These are phyloP conservation scores for Aquilaria yunnanensis DNA, from an alignment of 345 rosid species.

Conservation along the genomic window DNA sequence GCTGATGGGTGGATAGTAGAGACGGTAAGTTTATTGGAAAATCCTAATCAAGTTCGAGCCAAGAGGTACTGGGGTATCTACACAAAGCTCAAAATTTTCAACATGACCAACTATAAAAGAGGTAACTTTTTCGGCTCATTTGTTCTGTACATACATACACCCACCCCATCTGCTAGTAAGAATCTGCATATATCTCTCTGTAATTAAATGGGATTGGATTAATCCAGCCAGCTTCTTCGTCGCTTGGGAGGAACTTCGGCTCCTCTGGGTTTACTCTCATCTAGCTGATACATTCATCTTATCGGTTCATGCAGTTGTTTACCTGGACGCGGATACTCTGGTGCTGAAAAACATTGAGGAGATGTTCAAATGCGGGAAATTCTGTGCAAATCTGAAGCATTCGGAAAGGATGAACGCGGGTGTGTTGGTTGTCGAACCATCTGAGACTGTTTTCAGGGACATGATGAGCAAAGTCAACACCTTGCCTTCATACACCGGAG, in stretches of 20 bases:
- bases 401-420: slow-evolving; percentile 89
- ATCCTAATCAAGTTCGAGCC: slow-evolving; percentile 79
- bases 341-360: slow-evolving; percentile 83
- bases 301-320: slow-evolving; percentile 45
- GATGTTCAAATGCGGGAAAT: slow-evolving; percentile 61
- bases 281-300: no score
- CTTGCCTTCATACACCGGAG: slow-evolving; percentile 77
- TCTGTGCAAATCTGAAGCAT: slow-evolving; percentile 88
- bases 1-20: slow-evolving; percentile 91
- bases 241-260: no score
- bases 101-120: slow-evolving; percentile 72
- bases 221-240: no score
- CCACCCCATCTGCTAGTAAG: no score
- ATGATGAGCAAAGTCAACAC: slow-evolving; percentile 79
- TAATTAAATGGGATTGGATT: no score
- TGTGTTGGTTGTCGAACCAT: slow-evolving; percentile 91
- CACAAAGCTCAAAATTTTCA: slow-evolving; percentile 82
- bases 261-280: no score
- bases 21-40: slow-evolving; percentile 65
- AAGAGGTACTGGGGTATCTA: slow-evolving; percentile 89
- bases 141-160: no score
- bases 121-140: slow-evolving; percentile 25
- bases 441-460: slow-evolving; percentile 51
- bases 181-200: no score
- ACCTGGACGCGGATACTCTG: slow-evolving; percentile 88